phyloP scores from a whole-genome alignment of 202 grass and related monocot species.

The Schoenoplectus tabernaemontani region DNA sequence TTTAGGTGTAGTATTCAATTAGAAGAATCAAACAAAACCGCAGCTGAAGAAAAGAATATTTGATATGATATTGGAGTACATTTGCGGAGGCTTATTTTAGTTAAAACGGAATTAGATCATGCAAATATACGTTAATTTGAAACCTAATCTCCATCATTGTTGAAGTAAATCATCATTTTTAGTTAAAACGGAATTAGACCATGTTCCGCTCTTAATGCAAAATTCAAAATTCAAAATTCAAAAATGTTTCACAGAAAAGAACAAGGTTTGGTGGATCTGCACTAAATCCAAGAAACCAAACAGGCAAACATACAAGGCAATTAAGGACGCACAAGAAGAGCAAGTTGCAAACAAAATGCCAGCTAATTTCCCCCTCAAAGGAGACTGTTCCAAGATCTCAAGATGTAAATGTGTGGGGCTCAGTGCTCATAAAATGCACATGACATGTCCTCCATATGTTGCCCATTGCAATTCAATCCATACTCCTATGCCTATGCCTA shows the following conservation, averaged over 20 bases:
- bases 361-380: conserved; percentile 21
- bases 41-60: not conserved
- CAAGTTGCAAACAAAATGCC: conserved; percentile 12
- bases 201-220: not conserved
- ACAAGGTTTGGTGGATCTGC: conserved; percentile 17
- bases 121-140: not conserved
- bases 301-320: not conserved
- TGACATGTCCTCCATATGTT: not conserved
- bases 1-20: not conserved
- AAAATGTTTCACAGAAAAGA: conserved; percentile 2
- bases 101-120: not conserved
- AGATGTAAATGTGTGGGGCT: conserved; percentile 7
- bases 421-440: conserved; percentile 1
- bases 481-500: not conserved
- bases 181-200: not conserved
- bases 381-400: conserved; percentile 23
- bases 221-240: not conserved
- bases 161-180: not conserved
- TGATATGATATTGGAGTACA: not conserved
- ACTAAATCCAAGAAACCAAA: conserved; percentile 13
- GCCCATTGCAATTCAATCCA: not conserved
- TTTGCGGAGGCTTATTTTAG: not conserved
- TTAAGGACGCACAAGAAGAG: not conserved
- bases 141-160: not conserved
- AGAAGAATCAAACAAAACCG: not conserved